Evolutionary conservation across 192 early-diverging fungal genomes (phyloP), one percentile per base, ranked within the genome.

Genomic region (Dimargaris xerosporica): DNA sequence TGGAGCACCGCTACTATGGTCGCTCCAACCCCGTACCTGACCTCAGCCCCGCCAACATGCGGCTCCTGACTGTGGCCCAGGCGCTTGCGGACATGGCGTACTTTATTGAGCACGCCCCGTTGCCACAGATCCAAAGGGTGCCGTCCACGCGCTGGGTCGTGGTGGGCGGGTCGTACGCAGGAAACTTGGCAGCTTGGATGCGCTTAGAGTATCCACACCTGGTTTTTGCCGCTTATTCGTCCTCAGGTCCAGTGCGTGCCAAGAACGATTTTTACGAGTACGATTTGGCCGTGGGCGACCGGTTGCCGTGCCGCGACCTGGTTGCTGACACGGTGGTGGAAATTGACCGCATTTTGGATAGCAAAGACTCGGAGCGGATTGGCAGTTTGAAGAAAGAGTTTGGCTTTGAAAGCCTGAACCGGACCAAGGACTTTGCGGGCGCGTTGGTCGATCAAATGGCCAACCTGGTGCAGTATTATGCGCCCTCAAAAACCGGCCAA

Each of bases 101-200:
- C 62, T 78, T 78, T 68, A 73, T 75, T n/a, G 63, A 69, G 10
- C 75, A 61, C 44, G 71, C 66, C 1, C 56, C 47, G 4, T n/a
- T 60, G 58, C 58, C 58, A 10, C 41, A 41, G 16, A 44, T 44
- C 23, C 6, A 17, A 6, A 12, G 11, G 17, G 34, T 17, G 0
- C 26, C 64, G 7, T 47, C 68, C 31, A 75, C 82, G 17, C 70
- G 69, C 63, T 89, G 86, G 83, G 80, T 90, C 10, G 74, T 78
- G 2, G 69, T 78, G 1, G 90, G 90, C n/a, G 88, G 87, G 26
- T 87, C 85, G 9, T 91, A 91, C 67, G 71, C 82, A 19, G 90
- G 83, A 3, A 87, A 80, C 51, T 54, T 91, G 15, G 85, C 90
- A 7, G 83, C 83, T 0, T 91, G 90, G 90, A 75, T 82, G 63